These are phyloP conservation scores for Suillus clintonianus DNA, from an alignment of 768 basidiomycete species.

Conservation along the genomic window DNA sequence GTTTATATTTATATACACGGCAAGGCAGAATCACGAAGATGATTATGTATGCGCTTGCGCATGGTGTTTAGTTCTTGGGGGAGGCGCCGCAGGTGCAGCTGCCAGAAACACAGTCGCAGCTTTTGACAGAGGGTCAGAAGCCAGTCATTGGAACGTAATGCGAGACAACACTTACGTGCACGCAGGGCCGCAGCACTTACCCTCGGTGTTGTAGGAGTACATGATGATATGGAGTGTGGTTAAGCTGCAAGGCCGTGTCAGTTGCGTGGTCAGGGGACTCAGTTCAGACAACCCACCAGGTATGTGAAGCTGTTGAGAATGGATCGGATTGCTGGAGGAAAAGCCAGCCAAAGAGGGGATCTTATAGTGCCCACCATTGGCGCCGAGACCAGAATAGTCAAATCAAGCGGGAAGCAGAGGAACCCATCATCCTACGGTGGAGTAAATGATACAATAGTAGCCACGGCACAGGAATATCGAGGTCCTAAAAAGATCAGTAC, in stretches of 20 bases:
- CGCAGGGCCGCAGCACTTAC: background rate
- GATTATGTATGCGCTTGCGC: background rate
- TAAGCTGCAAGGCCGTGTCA: background rate
- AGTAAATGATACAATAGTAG: too few relatives aligned
- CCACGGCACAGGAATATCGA: too few relatives aligned
- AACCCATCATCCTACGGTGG: too few relatives aligned
- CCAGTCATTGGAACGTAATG: background rate
- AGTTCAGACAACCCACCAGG: too few relatives aligned
- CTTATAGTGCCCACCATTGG: too few relatives aligned
- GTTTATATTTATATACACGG: background rate
- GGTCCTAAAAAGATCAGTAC: too few relatives aligned
- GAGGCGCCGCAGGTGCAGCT: constrained; percentile 4
- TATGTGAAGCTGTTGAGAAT: too few relatives aligned
- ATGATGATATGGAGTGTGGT: background rate
- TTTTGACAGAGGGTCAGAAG: background rate
- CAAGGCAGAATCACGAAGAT: background rate
- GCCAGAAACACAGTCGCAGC: constrained; percentile 4
- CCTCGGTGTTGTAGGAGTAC: background rate
- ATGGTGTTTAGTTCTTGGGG: background rate
- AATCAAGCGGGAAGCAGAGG: too few relatives aligned
- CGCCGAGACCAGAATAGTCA: too few relatives aligned
- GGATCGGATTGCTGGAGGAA: too few relatives aligned
- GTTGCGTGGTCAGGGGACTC: background rate
- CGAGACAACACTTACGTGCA: constrained; percentile 2
- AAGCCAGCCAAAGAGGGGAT: too few relatives aligned